Conservation (phyloP, 768 basidiomycete genomes). For the Phanerochaete carnosa region DNA sequence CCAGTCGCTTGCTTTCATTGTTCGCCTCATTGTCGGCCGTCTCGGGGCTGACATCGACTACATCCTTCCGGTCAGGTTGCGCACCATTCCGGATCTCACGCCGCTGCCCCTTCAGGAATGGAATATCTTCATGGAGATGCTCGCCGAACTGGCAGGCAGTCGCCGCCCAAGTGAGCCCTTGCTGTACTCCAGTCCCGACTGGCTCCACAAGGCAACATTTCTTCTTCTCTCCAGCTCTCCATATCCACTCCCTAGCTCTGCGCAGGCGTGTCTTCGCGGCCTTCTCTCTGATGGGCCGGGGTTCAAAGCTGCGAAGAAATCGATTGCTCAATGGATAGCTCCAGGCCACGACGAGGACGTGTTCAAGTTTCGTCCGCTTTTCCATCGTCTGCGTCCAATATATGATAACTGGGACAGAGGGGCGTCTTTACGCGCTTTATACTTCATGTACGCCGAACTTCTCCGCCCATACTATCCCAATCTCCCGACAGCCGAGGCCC, state of each 20-base stretch:
- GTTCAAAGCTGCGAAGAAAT: not conserved
- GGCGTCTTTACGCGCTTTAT: not conserved
- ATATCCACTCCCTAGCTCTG: not conserved
- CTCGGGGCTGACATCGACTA: not conserved
- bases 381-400: not conserved
- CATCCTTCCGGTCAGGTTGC: not conserved
- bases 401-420: not conserved
- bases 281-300: not conserved
- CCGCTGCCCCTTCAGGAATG: not conserved
- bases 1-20: not conserved
- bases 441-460: not conserved
- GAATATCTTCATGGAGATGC: not conserved
- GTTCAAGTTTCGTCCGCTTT: not conserved
- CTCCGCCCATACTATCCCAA: not conserved
- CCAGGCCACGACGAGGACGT: not conserved
- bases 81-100: not conserved
- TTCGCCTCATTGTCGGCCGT: not conserved
- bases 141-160: not conserved
- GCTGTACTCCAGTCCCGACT: not conserved
- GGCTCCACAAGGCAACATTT: not conserved
- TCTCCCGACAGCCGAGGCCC: not conserved
- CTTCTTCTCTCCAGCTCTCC: not conserved
- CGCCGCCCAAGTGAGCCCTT: not conserved
- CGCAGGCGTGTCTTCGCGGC: not conserved
- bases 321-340: not conserved